Base-by-base conservation (phyloP, 352 stramenopile genomes). In the Chrysophaeum taylorii region DNA sequence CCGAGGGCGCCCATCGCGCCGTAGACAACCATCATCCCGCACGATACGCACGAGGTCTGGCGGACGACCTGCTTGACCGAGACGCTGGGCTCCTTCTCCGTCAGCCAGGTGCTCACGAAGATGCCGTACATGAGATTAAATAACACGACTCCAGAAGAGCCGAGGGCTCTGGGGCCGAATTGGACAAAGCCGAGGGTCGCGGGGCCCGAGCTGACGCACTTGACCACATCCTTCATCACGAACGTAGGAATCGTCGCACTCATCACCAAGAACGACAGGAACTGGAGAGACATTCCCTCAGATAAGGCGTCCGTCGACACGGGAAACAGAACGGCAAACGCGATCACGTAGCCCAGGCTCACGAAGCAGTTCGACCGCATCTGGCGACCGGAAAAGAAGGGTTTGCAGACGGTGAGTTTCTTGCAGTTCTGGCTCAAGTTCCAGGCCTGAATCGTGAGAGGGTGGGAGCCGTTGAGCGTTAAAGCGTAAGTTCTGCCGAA, bases 41-140 rank as follows among this genome's bases (percentile, higher is more conserved):
- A 29, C 45, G 45, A 29, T n/a, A n/a, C n/a, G n/a, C n/a, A n/a
- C n/a, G n/a, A n/a, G n/a, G n/a, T n/a, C n/a, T n/a, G n/a, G n/a
- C n/a, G n/a, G n/a, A n/a, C n/a, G n/a, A n/a, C n/a, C n/a, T n/a
- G n/a, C n/a, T n/a, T n/a, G n/a, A n/a, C n/a, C 18, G 5, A 14
- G 45, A 54, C 45, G 23, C n/a, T 23, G 7, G 45, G 45, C 45
- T 54, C 21, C 45, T 54, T 54, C 45, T 54, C 45, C 7, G 5
- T 54, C 18, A 54, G 45, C 45, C 45, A 54, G 7, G 45, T 54
- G 45, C 12, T 29, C 18, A 54, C 21, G 45, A 54, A 54, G 45
- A 54, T 54, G 45, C 45, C 45, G 45, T 54, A 54, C 45, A 54
- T 54, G 45, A 54, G 45, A 23, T 54, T 54, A 23, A 54, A 54